Evolutionary conservation across 257 asterid species (phyloP).

Genomic region (Petunia axillaris): DNA sequence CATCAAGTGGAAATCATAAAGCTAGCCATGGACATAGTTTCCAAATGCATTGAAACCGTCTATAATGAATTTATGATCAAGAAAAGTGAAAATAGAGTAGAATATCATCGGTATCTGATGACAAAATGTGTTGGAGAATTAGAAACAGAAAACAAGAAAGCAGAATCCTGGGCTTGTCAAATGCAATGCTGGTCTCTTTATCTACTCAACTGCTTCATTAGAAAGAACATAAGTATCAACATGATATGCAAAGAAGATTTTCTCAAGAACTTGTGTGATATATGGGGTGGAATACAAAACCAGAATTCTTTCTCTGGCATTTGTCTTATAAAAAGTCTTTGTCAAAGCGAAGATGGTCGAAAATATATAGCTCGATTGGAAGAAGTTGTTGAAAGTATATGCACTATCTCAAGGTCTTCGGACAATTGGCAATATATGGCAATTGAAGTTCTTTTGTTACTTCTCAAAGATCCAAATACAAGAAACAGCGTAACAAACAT

Average conservation of each 20-base stretch:
- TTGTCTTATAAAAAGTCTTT: slow-evolving; percentile 36
- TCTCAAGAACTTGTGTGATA: slow-evolving; percentile 28
- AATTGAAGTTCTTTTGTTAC: slow-evolving; percentile 34
- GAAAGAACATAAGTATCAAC: slow-evolving; percentile 21
- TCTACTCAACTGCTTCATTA: slow-evolving; percentile 38
- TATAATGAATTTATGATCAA: slow-evolving; percentile 27
- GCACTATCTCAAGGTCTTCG: slow-evolving; percentile 35
- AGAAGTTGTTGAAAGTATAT: slow-evolving; percentile 18
- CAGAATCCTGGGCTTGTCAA: slow-evolving; percentile 42
- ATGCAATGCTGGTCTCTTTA: slow-evolving; percentile 41
- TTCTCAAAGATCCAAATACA: slow-evolving; percentile 38
- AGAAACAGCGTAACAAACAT: slow-evolving; percentile 22
- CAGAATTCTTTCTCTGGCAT: slow-evolving; percentile 35
- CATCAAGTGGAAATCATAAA: slow-evolving; percentile 28
- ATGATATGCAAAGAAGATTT: slow-evolving; percentile 30
- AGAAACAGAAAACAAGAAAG: slow-evolving; percentile 33
- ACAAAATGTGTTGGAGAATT: slow-evolving; percentile 18
- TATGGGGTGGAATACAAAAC: slow-evolving; percentile 40
- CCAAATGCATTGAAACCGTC: slow-evolving; percentile 27
- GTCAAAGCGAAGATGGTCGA: slow-evolving; percentile 35
- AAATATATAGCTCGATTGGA: slow-evolving; percentile 29
- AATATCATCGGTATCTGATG: slow-evolving; percentile 30
- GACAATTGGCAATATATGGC: slow-evolving; percentile 36
- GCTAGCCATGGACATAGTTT: slow-evolving; percentile 34
- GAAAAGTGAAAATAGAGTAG: slow-evolving; percentile 27